Base-by-base conservation (phyloP, 2,329 filamentous ascomycete genomes). In the Apiospora kogelbergensis region DNA sequence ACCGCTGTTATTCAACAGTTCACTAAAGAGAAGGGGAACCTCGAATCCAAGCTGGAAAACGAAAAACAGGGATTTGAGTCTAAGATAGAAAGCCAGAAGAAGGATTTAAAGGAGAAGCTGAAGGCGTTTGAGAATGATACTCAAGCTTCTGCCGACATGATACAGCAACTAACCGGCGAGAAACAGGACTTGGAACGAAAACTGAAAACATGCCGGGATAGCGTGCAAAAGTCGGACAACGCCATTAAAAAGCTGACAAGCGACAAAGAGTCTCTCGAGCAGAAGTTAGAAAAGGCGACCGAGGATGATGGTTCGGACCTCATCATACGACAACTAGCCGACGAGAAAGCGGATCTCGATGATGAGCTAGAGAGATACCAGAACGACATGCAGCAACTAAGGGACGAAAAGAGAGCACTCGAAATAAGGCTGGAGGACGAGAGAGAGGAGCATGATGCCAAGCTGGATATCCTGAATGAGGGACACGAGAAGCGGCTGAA, bases 321-420 rank as follows among this genome's bases (percentile, higher is more conserved):
- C 30, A 33, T 60, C 30, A 60, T 60, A n/a, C 53, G 53, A n/a
- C 41, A 67, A 41, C 65, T 67, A 20, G 45, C 30, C 44, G 30
- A 48, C 26, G 48, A 45, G 65, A 40, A 67, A 40, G 33, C 30
- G 44, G 37, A 67, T 15, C 15, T 46, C 44, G 22, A 66, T 10
- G 65, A 26, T 2, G 53, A 60, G 17, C 17, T 60, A 20, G 9
- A 10, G 5, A 20, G 53, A 33, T n/a, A 2, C 20, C 3, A 37
- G 20, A 7, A 60, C 11, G 20, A 17, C 7, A 60, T 60, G 37
- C 17, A 60, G 17, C 17, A 60, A 30, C 53, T 60, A n/a, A 22
- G 17, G 26, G 15, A 9, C 30, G 53, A 60, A 13, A n/a, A 22
- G 30, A 30, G n/a, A 26, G 20, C n/a, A 5, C 17, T 60, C 20